These are phyloP conservation scores for Penicillium fuscoglaucum DNA, from an alignment of 2,329 filamentous ascomycete species.

Conservation along the genomic window DNA sequence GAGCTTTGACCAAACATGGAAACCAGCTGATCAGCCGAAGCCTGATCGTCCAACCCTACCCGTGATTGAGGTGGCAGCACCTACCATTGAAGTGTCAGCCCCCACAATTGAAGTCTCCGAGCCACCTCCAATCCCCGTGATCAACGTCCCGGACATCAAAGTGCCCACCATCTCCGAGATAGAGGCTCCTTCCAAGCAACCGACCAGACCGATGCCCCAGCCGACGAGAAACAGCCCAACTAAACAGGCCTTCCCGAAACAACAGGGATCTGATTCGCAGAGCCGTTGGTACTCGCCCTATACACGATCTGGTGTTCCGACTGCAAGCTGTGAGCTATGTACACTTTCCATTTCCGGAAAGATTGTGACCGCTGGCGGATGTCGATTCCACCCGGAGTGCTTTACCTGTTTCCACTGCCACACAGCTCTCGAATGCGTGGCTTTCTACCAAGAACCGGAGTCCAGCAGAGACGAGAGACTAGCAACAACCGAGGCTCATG, in stretches of 20 bases:
- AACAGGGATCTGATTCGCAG: constrained; percentile 42
- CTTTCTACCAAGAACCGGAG: constrained; percentile 91
- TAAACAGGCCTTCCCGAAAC: constrained; percentile 31
- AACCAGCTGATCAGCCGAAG: constrained; percentile 53
- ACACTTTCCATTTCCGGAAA: constrained; percentile 82
- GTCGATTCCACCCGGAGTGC: constrained; percentile 88
- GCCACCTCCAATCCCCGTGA: constrained; percentile 44
- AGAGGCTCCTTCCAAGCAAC: constrained; percentile 16
- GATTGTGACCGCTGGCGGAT: constrained; percentile 78
- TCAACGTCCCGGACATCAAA: constrained; percentile 53
- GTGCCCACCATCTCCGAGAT: constrained; percentile 42
- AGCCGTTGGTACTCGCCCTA: constrained; percentile 41
- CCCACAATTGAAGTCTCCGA: constrained; percentile 51
- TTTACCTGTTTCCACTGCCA: constrained; percentile 87
- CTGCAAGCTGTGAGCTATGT: constrained; percentile 81
- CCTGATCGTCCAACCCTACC: constrained; percentile 43
- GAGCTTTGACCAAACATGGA: constrained; percentile 87
- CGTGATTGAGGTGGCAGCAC: constrained; percentile 50
- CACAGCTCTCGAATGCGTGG: constrained; percentile 87
- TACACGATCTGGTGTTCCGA: constrained; percentile 54
- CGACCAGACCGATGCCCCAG: constrained; percentile 20
- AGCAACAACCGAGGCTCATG: constrained; percentile 62
- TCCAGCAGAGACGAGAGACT: constrained; percentile 68
- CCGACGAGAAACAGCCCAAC: constrained; percentile 16
- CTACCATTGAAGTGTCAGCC: constrained; percentile 27